phyloP scores from a whole-genome alignment of 192 early-diverging fungal genomes.

The Gonapodya sp. region DNA sequence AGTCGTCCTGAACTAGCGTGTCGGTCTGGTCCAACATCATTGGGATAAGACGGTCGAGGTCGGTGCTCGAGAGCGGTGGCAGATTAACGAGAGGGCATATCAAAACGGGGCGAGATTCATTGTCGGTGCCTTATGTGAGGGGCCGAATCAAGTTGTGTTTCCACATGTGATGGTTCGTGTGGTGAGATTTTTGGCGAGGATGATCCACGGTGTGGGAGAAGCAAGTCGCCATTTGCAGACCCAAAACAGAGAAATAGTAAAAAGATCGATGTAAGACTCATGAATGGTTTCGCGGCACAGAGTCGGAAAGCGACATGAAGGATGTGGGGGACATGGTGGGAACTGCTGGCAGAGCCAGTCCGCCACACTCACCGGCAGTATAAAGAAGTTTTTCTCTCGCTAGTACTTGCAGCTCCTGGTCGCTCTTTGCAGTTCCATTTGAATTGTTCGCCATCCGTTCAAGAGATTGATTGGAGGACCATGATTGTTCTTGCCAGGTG shows the following conservation, averaged over 20 bases:
- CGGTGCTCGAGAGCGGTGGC: neutral
- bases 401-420: neutral
- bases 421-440: too few relatives aligned
- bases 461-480: too few relatives aligned
- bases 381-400: neutral
- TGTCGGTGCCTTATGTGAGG: neutral
- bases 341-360: neutral
- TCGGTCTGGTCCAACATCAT: neutral
- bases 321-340: neutral
- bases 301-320: too few relatives aligned
- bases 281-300: too few relatives aligned
- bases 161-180: too few relatives aligned
- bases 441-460: too few relatives aligned
- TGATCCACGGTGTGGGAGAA: neutral
- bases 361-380: neutral
- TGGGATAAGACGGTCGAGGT: neutral
- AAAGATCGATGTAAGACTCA: too few relatives aligned
- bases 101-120: constrained; percentile 2
- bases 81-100: neutral
- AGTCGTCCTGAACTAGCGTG: neutral
- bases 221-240: too few relatives aligned
- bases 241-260: too few relatives aligned
- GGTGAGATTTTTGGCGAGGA: neutral
- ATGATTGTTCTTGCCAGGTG: too few relatives aligned
- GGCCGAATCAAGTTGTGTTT: too few relatives aligned